A percentile compares a stretch with the other conserved stretches of the same genome.
These are phyloP conservation scores for Daldinia vernicosa DNA, from an alignment of 495 filamentous ascomycete genomes.

Conservation along the genomic window DNA sequence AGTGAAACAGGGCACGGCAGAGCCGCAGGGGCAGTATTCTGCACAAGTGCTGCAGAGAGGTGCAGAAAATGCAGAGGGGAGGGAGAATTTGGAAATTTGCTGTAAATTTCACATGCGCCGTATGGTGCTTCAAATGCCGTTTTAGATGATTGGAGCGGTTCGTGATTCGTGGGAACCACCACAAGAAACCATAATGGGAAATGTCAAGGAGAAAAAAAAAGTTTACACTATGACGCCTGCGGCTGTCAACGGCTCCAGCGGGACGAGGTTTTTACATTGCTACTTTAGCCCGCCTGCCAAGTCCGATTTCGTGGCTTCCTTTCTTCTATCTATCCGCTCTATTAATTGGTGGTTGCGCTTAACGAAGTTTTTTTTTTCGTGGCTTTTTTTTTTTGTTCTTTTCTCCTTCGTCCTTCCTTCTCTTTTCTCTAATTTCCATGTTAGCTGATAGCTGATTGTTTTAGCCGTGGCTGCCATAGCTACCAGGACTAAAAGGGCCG, in stretches of 20 bases:
- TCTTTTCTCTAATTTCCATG: background rate
- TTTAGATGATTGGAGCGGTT: slow-evolving; percentile 31
- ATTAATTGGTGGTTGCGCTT: background rate
- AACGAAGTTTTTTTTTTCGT: background rate
- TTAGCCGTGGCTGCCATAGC: background rate
- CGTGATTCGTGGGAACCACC: slow-evolving; percentile 25
- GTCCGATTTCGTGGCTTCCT: slow-evolving; percentile 8
- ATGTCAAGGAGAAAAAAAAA: slow-evolving; percentile 21
- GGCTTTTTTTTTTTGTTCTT: background rate
- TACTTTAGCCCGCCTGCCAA: slow-evolving; percentile 6
- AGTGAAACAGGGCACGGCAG: slow-evolving; percentile 44
- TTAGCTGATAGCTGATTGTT: background rate
- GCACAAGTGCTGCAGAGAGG: slow-evolving; percentile 5
- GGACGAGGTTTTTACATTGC: slow-evolving; percentile 21
- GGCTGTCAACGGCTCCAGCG: slow-evolving; percentile 40
- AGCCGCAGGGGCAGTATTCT: slow-evolving; percentile 38
- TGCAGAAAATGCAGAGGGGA: background rate
- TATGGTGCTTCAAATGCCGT: slow-evolving; percentile 33
- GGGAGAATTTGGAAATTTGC: slow-evolving; percentile 14
- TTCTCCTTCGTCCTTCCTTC: background rate
- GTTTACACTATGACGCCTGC: slow-evolving; percentile 30
- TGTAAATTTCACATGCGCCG: slow-evolving; percentile 41
- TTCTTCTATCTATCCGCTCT: background rate
- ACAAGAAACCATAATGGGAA: slow-evolving; percentile 27
- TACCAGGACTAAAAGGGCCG: slow-evolving; percentile 17